Evolutionary conservation across 2,329 filamentous ascomycete genomes (phyloP).

Genomic region (Penicillium sp.): DNA sequence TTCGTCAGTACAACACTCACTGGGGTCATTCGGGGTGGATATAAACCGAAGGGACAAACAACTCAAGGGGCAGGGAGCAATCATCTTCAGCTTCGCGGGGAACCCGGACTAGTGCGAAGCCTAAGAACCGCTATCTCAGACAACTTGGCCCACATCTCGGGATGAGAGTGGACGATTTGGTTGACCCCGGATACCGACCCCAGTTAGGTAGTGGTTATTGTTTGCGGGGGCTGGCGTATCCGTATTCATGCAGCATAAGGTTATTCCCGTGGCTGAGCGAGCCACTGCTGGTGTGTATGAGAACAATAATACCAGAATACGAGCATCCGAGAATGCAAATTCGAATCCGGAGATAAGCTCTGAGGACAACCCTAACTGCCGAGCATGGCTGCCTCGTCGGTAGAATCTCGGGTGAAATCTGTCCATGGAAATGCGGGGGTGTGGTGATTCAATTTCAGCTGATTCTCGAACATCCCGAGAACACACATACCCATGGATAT

Average conservation of each 20-base stretch:
- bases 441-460: too few relatives aligned
- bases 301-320: neutral
- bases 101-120: constrained; percentile 21
- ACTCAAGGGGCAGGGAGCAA: neutral
- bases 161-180: neutral
- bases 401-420: too few relatives aligned
- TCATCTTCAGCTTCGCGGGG: constrained; percentile 1
- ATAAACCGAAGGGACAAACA: neutral
- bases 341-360: neutral
- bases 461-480: too few relatives aligned
- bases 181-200: neutral
- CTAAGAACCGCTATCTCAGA: neutral
- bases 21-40: neutral
- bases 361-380: neutral
- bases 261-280: too few relatives aligned
- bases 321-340: neutral
- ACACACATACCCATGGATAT: too few relatives aligned
- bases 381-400: too few relatives aligned
- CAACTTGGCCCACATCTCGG: neutral
- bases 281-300: too few relatives aligned
- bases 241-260: neutral
- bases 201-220: too few relatives aligned
- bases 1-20: too few relatives aligned
- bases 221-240: neutral
- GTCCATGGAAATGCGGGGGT: neutral